Base-by-base conservation (phyloP, 768 basidiomycete species). In the Boletus sp. region DNA sequence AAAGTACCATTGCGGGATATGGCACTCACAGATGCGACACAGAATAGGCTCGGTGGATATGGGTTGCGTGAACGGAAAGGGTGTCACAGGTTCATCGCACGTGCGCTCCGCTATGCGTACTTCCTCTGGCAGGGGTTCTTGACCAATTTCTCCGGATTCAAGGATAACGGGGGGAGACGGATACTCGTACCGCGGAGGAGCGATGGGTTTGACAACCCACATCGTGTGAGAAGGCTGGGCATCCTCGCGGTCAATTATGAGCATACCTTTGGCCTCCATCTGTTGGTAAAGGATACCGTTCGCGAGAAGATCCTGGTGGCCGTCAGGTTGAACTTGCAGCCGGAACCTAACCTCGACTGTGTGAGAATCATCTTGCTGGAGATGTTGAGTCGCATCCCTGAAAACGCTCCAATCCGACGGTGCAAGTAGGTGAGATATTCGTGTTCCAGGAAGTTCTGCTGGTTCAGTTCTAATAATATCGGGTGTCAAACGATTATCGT, bases 181-280 rank as follows among this genome's bases (percentile, higher is more conserved):
- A 60, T 85, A 77, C 67, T 89, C 84, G 63, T 82, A 85, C 52
- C 86, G 85, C 51, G 90, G 83, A 48, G 85, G 75, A 41, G 84
- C 83, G 56, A 89, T 81, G 33, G 93, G 92, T 69, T 89, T 93
- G 72, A 94, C 84, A 45, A 96, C 94, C 94, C 94, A 98, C 94
- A 98, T 97, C 14, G 95, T 96, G 72, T 98, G 97, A 15, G 94
- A 91, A 14, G 93, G 86, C 57, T 84, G 82, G 17, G 89, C 89
- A 52, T 87, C 89, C 69, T 94, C 85, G 33, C 94, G 86, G 76
- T 98, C 95, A 57, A 92, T 83, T 87, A 98, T 95, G 65, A 98
- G 83, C 97, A 99, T 98, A 17, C 97, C 97, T 70, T 96, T 96
- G 32, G 92, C 97, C 67, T 98, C 95, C 88, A 98, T 94, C 63